These are phyloP conservation scores for Sphagnum magellanicum DNA, from an alignment of 228 moss, liverwort and hornwort species.

Conservation along the genomic window DNA sequence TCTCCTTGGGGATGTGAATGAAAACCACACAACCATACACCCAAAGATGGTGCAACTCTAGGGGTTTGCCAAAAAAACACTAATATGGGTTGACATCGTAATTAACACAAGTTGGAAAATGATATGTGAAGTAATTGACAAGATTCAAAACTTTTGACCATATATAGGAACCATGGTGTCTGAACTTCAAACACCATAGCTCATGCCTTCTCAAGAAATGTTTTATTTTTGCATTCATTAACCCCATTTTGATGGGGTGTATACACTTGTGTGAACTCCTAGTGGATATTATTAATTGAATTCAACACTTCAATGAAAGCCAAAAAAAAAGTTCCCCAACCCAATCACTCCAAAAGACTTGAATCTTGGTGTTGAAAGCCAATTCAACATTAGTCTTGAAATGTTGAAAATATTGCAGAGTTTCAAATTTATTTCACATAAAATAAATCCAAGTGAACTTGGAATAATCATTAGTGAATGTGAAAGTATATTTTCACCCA, in stretches of 20 bases:
- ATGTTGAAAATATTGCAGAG: neutral
- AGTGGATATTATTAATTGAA: too few species aligned
- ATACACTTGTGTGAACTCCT: neutral
- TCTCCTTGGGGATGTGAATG: neutral
- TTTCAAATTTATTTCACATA: neutral
- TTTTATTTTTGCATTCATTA: neutral
- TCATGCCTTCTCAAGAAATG: neutral
- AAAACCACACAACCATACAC: neutral
- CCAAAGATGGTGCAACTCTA: neutral
- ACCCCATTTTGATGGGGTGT: neutral
- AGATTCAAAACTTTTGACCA: neutral
- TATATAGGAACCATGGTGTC: neutral
- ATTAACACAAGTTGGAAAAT: neutral
- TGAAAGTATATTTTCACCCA: neutral
- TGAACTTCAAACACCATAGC: neutral
- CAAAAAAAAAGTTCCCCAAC: neutral
- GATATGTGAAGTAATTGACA: neutral
- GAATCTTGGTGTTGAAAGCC: neutral
- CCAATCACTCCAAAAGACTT: neutral
- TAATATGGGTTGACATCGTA: neutral
- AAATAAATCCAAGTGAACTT: neutral
- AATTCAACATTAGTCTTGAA: neutral
- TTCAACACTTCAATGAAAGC: neutral
- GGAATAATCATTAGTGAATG: neutral
- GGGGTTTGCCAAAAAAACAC: neutral